Percentiles rank a stretch among this genome's conserved stretches.
phyloP scores from a whole-genome alignment of 2,329 filamentous ascomycete genomes.

The Hypoxylon sp. region DNA sequence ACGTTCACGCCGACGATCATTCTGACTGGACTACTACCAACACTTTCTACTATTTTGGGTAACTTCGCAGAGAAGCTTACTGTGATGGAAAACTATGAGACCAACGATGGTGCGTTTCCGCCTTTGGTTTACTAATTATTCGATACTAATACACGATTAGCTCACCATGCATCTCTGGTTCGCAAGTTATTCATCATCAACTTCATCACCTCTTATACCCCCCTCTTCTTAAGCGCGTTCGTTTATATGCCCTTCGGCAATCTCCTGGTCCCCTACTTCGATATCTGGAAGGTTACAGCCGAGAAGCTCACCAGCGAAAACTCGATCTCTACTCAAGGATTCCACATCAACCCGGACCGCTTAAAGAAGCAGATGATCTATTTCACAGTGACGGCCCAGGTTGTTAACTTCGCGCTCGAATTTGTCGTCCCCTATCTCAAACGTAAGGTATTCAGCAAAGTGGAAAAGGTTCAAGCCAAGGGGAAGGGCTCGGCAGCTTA shows the following conservation, averaged over 20 bases:
- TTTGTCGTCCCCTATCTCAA: constrained; percentile 86
- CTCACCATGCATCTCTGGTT: constrained; percentile 83
- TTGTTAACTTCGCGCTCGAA: constrained; percentile 87
- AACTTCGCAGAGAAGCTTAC: constrained; percentile 79
- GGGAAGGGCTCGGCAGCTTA: constrained; percentile 56
- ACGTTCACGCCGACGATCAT: constrained; percentile 88
- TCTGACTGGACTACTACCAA: constrained; percentile 81
- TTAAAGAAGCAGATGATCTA: constrained; percentile 94
- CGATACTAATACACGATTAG: constrained; percentile 48
- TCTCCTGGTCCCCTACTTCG: constrained; percentile 82
- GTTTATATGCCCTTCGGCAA: constrained; percentile 93
- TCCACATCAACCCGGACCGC: constrained; percentile 82
- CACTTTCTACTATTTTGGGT: constrained; percentile 78
- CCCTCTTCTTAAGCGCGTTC: constrained; percentile 91
- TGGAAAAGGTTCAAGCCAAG: constrained; percentile 74
- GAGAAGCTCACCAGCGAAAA: constrained; percentile 80
- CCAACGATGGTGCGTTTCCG: constrained; percentile 65
- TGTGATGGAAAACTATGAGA: constrained; percentile 91
- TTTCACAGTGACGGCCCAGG: constrained; percentile 91
- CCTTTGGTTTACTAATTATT: not conserved
- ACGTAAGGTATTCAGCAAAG: constrained; percentile 77
- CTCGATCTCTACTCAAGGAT: constrained; percentile 69
- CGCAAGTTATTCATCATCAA: constrained; percentile 96
- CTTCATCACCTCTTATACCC: constrained; percentile 94
- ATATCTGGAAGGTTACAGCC: constrained; percentile 79